Evolutionary conservation across 2,329 filamentous ascomycete genomes (phyloP).

Genomic region (Blastomyces gilchristii): DNA sequence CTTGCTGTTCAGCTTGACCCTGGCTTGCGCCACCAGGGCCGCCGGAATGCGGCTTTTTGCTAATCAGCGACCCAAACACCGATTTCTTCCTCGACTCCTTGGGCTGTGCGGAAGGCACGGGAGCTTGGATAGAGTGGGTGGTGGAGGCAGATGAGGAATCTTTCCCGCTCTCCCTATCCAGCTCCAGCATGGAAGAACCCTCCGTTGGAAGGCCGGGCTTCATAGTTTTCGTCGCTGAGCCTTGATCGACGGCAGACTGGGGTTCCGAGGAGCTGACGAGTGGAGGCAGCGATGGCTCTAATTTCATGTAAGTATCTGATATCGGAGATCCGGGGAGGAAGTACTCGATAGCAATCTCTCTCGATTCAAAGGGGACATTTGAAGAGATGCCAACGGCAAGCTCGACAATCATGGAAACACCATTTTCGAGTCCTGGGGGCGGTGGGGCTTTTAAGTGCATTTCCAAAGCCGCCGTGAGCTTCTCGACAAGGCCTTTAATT

Average conservation of each 20-base stretch:
- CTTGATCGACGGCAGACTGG: constrained; percentile 15
- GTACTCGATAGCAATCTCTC: constrained; percentile 81
- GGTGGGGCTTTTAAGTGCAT: constrained; percentile 66
- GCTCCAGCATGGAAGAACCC: background rate
- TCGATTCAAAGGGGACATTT: constrained; percentile 80
- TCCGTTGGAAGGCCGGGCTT: constrained; percentile 13
- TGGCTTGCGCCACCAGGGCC: constrained; percentile 2
- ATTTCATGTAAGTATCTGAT: constrained; percentile 67
- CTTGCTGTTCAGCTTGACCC: constrained; percentile 9
- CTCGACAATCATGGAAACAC: constrained; percentile 85
- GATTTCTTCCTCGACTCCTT: constrained; percentile 32
- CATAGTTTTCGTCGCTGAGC: constrained; percentile 16
- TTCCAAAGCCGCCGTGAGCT: constrained; percentile 58
- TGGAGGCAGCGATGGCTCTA: constrained; percentile 58
- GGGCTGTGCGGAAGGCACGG: constrained; percentile 12
- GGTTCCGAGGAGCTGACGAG: constrained; percentile 28
- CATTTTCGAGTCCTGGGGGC: constrained; percentile 72
- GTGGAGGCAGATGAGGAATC: constrained; percentile 19
- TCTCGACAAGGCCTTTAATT: constrained; percentile 57
- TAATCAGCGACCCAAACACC: constrained; percentile 34
- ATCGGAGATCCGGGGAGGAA: constrained; percentile 66
- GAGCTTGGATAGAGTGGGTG: constrained; percentile 12
- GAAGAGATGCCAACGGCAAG: constrained; percentile 74
- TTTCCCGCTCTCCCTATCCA: constrained; percentile 17
- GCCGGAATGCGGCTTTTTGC: constrained; percentile 23